Conservation (phyloP, 305 asterid species). For the Withania somnifera region DNA sequence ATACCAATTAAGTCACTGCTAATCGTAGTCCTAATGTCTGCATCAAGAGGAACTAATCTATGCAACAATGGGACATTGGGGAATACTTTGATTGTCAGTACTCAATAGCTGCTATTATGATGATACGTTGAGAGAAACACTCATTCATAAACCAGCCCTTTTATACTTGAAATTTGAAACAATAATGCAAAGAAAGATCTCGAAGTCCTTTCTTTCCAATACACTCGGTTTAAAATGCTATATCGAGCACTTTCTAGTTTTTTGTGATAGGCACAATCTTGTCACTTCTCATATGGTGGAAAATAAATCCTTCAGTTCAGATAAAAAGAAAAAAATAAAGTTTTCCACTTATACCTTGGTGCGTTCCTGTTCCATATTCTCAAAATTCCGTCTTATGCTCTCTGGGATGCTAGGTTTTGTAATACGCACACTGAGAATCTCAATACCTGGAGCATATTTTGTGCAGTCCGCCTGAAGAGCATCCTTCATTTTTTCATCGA, state of each 20-base stretch:
- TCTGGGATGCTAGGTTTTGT: constrained; percentile 92
- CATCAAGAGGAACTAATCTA: background rate
- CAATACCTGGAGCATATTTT: constrained; percentile 96
- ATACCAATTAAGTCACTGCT: background rate
- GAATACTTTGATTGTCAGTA: background rate
- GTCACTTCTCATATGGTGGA: background rate
- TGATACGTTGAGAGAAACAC: background rate
- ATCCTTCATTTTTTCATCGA: constrained; percentile 97
- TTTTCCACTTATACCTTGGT: constrained; percentile 50
- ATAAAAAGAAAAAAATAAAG: background rate
- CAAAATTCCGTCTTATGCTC: constrained; percentile 72
- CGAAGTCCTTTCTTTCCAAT: background rate
- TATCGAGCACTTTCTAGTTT: too few species aligned
- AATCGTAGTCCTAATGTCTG: background rate
- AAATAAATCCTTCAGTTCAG: background rate
- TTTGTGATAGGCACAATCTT: background rate
- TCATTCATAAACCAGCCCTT: background rate
- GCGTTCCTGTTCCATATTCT: constrained; percentile 97
- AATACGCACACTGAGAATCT: constrained; percentile 90
- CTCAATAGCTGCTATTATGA: background rate
- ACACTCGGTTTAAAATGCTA: background rate
- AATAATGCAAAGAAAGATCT: background rate
- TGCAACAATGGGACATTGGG: background rate
- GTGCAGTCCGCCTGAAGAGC: constrained; percentile 99
- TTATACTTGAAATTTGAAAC: background rate